Evolutionary conservation across 208 protist genomes (phyloP).

Genomic region (Trypanosoma avium): DNA sequence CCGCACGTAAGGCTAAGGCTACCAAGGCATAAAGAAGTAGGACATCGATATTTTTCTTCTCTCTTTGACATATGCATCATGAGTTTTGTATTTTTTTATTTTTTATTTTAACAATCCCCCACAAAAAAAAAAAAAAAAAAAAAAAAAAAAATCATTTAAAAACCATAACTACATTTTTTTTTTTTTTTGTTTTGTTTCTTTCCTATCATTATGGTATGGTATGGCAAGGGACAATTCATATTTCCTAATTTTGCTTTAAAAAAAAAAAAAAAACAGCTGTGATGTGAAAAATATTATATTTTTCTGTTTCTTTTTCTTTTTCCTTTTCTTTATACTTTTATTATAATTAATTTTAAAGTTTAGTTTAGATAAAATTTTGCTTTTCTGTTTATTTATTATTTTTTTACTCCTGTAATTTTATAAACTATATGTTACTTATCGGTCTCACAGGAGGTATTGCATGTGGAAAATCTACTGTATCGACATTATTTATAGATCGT

Average conservation of each 20-base stretch:
- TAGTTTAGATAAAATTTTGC: neutral
- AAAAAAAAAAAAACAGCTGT: too few species aligned
- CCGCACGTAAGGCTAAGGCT: constrained; percentile 54
- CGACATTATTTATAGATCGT: constrained; percentile 39
- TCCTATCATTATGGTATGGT: too few species aligned
- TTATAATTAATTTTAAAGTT: too few species aligned
- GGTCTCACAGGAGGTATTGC: constrained; percentile 92
- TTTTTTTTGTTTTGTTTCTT: too few species aligned
- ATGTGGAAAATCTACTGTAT: constrained; percentile 90
- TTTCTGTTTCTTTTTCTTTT: too few species aligned
- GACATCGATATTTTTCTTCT: neutral
- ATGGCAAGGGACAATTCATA: too few species aligned
- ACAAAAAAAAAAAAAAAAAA: too few species aligned
- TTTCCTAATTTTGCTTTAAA: too few species aligned
- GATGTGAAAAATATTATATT: too few species aligned
- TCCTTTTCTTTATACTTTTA: too few species aligned
- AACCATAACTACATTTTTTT: too few species aligned
- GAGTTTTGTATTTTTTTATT: constrained; percentile 7
- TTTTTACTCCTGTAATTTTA: constrained; percentile 4
- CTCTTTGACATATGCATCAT: constrained; percentile 16
- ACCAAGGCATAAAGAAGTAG: constrained; percentile 10
- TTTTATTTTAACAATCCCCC: constrained; percentile 5
- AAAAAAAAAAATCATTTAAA: too few species aligned
- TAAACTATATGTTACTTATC: constrained; percentile 70
- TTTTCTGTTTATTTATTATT: constrained; percentile 8